These are phyloP conservation scores for Teunomyces funiuensis DNA, from an alignment of 805 yeast species.

Conservation along the genomic window DNA sequence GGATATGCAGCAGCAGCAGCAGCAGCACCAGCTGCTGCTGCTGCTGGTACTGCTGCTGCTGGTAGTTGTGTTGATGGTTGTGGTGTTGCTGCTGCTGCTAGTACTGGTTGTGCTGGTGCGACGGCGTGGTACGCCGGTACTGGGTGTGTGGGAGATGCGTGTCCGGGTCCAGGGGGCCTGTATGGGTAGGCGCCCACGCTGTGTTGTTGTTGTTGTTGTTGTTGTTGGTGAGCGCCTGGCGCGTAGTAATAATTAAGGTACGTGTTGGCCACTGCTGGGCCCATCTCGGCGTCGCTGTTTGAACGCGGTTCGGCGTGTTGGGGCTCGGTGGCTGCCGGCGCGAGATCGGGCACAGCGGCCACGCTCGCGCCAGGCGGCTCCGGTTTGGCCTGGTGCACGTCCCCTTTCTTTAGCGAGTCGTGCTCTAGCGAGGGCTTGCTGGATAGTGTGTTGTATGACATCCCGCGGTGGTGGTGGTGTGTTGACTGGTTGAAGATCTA, in stretches of 20 bases:
- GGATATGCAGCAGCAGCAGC: background rate
- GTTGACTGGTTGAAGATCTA: no score
- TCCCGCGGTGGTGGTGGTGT: background rate
- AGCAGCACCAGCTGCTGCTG: constrained; percentile 2
- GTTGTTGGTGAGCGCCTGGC: background rate
- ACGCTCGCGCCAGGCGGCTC: background rate
- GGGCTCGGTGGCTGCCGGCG: background rate
- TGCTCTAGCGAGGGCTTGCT: background rate
- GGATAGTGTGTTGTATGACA: background rate
- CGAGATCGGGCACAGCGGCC: background rate
- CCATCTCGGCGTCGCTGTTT: background rate
- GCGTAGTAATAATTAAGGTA: background rate
- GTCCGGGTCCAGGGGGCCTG: constrained; percentile 8
- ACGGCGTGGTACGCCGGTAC: no score
- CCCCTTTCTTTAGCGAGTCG: background rate
- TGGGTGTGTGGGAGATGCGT: no score
- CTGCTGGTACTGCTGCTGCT: constrained; percentile 1
- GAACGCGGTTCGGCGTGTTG: constrained; percentile 2
- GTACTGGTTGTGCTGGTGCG: no score
- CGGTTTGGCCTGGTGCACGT: background rate
- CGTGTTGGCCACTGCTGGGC: background rate
- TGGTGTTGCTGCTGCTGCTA: no score
- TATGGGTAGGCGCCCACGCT: no score
- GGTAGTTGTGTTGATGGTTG: no score
- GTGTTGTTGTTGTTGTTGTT: constrained; percentile 4